Base-by-base conservation (phyloP, 805 yeast species). In the Cyberlindnera xishuangbannaensis region DNA sequence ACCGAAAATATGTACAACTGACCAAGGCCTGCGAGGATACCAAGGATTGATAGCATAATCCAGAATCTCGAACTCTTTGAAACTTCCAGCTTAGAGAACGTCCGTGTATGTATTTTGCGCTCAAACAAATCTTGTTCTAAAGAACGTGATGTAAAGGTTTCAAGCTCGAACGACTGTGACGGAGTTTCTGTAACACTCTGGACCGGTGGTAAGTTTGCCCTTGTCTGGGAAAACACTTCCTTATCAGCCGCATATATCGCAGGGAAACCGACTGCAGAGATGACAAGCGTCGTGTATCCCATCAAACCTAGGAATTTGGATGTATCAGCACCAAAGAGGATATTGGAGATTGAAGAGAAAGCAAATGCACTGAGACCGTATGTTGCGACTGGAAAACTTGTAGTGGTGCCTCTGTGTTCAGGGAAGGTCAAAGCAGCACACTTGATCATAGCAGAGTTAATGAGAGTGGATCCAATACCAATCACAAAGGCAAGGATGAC, bases 351-450 rank as follows among this genome's bases (percentile, higher is more conserved):
- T 2, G 69, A 61, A 1, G 87, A 78, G 50, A 72, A 78, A 31
- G 78, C 66, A 47, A 79, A 67, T 4, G 92, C 92, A 51, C 83
- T 74, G 12, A 80, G 65, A 0, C 94, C 94, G 53, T 78, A 81
- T 28, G 81, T 69, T 2, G 88, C 78, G 53, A 82, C 66, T 3
- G 90, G 87, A 27, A 82, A 63, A 0, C 86, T 73, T 1, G 92
- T 78, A 4, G 92, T 88, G 8, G 81, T 64, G 3, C 92, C 94
- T 34, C 84, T 58, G 24, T 70, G 61, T 27, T 70, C 64, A 1
- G 94, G 90, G 49, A 76, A 80, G 28, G 70, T 65, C 25, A 80
- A 61, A 16, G 87, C 85, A 37, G 86, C 78, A 50, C 87, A 81
- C 50, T 83, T 83, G 49, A 83, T 70, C 39, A 78, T 65, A 8